Evolutionary conservation across 2,329 filamentous ascomycete genomes (phyloP), one percentile per base, ranked within the genome.

Genomic region (Endothia cerciana): DNA sequence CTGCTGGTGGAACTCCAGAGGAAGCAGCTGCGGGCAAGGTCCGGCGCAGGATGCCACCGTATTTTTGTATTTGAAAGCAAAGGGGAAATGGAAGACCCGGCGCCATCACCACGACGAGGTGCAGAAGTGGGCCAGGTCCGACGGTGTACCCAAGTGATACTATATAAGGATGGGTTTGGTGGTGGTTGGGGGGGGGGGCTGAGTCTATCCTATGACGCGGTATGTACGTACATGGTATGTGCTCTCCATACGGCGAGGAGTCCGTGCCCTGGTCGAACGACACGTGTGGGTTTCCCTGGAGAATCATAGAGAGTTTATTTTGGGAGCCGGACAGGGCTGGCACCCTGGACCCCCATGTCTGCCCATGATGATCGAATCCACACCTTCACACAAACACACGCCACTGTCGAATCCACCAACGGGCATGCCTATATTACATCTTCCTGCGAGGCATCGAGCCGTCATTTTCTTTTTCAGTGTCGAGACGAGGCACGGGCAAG

Each of bases 381-480:
- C 49, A 55, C 40, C 36, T 11, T 22, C 38, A 40, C 47, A 33
- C 25, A 10, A 22, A 17, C 8, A 62, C 15, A 7, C 57, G 40
- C 47, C 36, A n/a, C 36, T 3, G 33, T 55, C 8, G 45, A 55
- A 60, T 59, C 65, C 66, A 63, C 64, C 60, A 47, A 68, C 66
- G 66, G 66, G 60, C 66, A 61, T 43, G 41, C 66, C 66, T 68
- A 66, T 60, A 66, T 66, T 68, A 59, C 66, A 51, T 49, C 5
- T n/a, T 47, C 43, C 41, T 68, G 66, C 60, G 40, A 28, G 47
- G 47, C 47, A 28, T 28, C 47, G 28, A 28, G 47, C 47, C 4
- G 28, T 28, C 47, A 51, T 51, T 51, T 30, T 28, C 15, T 51
- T 17, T 51, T 51, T 30, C 15, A 51, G 28, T 51, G 17, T 30